These are phyloP conservation scores for Ajuga reptans DNA, from an alignment of 305 asterid genomes.

Conservation along the genomic window DNA sequence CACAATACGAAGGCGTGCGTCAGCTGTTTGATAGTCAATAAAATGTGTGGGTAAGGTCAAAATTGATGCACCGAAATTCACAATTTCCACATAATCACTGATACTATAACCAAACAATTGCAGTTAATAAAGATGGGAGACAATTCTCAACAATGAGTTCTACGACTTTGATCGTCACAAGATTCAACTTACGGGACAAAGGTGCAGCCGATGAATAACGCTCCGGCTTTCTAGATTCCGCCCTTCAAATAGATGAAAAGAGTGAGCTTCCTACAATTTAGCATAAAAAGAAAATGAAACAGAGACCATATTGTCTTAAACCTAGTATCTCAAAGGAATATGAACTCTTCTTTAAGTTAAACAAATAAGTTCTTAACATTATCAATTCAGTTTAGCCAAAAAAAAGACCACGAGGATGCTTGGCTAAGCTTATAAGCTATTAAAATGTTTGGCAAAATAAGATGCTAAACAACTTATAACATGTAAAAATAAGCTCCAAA, in stretches of 20 bases:
- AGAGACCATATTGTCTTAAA: slow-evolving; percentile 17
- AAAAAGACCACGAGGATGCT: not conserved
- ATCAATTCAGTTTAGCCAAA: not conserved
- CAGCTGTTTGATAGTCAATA: slow-evolving; percentile 52
- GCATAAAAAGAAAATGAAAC: slow-evolving; percentile 39
- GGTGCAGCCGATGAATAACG: slow-evolving; percentile 99
- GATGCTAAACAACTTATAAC: too few species aligned
- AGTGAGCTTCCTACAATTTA: slow-evolving; percentile 81
- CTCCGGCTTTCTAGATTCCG: slow-evolving; percentile 93
- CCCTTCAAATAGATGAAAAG: slow-evolving; percentile 96
- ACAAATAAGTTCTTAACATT: not conserved
- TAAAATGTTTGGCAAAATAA: too few species aligned
- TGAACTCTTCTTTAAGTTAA: not conserved
- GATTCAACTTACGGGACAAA: slow-evolving; percentile 66
- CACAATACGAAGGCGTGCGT: slow-evolving; percentile 96
- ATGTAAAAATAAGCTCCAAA: too few species aligned
- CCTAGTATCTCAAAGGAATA: slow-evolving; percentile 2
- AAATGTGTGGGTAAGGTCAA: slow-evolving; percentile 18
- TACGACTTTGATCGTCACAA: too few species aligned
- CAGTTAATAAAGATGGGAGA: too few species aligned
- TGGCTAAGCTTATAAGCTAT: too few species aligned
- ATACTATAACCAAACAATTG: not conserved
- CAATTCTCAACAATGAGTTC: too few species aligned
- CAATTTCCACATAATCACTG: not conserved
- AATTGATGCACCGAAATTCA: slow-evolving; percentile 5